Evolutionary conservation across 345 rosid genomes (phyloP), one percentile per base, ranked within the genome.

Genomic region (Gossypium sturtianum): DNA sequence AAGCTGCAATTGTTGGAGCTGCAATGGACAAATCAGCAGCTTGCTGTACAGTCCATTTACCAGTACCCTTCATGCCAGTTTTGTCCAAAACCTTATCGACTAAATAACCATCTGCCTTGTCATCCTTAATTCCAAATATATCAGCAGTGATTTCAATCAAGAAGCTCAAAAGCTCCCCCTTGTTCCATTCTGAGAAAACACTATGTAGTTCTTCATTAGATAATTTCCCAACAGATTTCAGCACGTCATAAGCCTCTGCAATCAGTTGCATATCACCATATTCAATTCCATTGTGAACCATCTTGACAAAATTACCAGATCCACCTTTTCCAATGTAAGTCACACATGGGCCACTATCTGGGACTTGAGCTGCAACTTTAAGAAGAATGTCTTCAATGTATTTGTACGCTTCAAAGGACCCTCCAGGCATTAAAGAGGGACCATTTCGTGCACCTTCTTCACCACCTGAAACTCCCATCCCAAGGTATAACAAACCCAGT

Each of bases 21-120:
- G 98, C 97, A n/a, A 94, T 86, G 15, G 98, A 94, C 16, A 94
- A 85, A 75, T 94, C 97, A 62, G 98, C 98, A 23, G 98, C 98
- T 84, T 94, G 97, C 80, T 94, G 98, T n/a, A 94, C 98, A 0
- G 98, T 94, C 98, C 98, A 94, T 83, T 94, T 94, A 4, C 98
- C 98, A 3, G 98, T 94, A 71, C 97, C 98, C 79, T 94, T 94
- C 98, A 94, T 94, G 56, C 98, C 98, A 1, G 97, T 92, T 86
- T 92, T 94, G 83, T 94, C 98, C 81, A 94, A 80, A 64, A 94
- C 97, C 86, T 94, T 94, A 75, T 94, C 98, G 64, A 92, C 98
- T 85, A 94, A 82, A 76, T 89, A 74, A 10, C 98, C 98, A 38
- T 92, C 97, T 41, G 89, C 97, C 83, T 88, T 88, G 34, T 91